Percentiles rank a stretch among this genome's conserved stretches.
Conservation (phyloP, 2,329 filamentous ascomycete species). For the Daldinia sp. region DNA sequence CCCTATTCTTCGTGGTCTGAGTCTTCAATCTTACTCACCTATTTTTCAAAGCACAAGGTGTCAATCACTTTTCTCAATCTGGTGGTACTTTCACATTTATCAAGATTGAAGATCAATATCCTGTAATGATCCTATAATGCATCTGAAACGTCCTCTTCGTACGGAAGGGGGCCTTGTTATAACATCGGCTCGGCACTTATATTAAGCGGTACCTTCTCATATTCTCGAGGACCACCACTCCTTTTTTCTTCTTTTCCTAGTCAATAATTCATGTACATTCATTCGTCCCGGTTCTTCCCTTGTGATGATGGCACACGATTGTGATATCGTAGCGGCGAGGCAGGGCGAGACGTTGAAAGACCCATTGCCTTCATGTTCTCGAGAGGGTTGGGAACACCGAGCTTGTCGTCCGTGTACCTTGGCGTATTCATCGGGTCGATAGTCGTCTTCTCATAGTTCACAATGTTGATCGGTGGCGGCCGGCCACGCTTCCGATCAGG, state of each 20-base stretch:
- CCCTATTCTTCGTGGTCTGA: not conserved
- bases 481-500: conserved; percentile 70
- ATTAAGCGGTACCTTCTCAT: conserved; percentile 11
- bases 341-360: conserved; percentile 51
- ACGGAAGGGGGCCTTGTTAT: conserved; percentile 4
- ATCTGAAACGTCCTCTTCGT: not conserved
- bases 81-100: conserved; percentile 18
- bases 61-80: conserved; percentile 7
- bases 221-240: conserved; percentile 1
- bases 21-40: not conserved
- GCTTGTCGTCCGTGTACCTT: conserved; percentile 45
- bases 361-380: conserved; percentile 49
- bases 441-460: conserved; percentile 80
- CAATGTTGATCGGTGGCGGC: conserved; percentile 75
- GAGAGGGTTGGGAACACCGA: conserved; percentile 50
- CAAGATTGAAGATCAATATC: conserved; percentile 23
- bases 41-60: not conserved
- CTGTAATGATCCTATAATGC: conserved; percentile 22
- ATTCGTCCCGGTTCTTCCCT: conserved; percentile 51
- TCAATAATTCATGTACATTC: conserved; percentile 14
- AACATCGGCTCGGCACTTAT: conserved; percentile 38
- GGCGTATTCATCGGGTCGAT: conserved; percentile 60
- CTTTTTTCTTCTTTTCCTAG: conserved; percentile 2
- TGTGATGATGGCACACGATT: conserved; percentile 45
- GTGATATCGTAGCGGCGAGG: conserved; percentile 51